These are phyloP conservation scores for Aegilops tauschii DNA, from an alignment of 176 grass and related monocot genomes.

Conservation along the genomic window DNA sequence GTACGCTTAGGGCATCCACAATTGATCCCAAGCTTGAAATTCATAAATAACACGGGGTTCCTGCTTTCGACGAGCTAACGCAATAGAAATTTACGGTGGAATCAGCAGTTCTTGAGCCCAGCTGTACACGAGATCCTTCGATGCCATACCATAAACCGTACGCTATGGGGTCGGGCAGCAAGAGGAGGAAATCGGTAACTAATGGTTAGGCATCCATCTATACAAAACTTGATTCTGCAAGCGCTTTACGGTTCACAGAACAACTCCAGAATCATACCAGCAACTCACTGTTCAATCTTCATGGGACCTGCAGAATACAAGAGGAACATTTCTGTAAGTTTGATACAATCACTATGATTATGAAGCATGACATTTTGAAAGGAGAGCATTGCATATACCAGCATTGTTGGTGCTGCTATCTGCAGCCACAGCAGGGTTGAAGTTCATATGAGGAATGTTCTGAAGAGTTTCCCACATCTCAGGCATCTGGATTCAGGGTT, in stretches of 20 bases:
- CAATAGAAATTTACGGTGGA: slow-evolving; percentile 19
- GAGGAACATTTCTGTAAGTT: slow-evolving; percentile 25
- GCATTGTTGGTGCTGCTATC: slow-evolving; percentile 42
- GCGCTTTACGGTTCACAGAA: slow-evolving; percentile 26
- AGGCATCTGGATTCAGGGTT: slow-evolving; percentile 57
- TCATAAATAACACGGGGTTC: slow-evolving; percentile 21
- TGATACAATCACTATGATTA: neutral
- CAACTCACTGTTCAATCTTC: slow-evolving; percentile 54
- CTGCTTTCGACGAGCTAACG: slow-evolving; percentile 24
- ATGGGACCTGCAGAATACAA: slow-evolving; percentile 42
- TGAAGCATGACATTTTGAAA: neutral
- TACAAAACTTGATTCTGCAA: slow-evolving; percentile 56
- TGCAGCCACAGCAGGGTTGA: slow-evolving; percentile 34
- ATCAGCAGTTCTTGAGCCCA: slow-evolving; percentile 39
- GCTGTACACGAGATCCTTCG: slow-evolving; percentile 38
- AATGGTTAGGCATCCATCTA: slow-evolving; percentile 56
- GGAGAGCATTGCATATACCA: slow-evolving; percentile 26
- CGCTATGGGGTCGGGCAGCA: slow-evolving; percentile 19
- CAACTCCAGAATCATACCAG: slow-evolving; percentile 2
- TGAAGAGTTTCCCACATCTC: slow-evolving; percentile 68
- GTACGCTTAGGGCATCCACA: slow-evolving; percentile 3
- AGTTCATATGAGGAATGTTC: slow-evolving; percentile 57
- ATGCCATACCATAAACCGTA: slow-evolving; percentile 25
- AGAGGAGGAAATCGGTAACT: slow-evolving; percentile 27
- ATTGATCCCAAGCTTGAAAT: slow-evolving; percentile 15